Base-by-base conservation (phyloP, 192 early-diverging fungal genomes). In the Coemansia sp. region DNA sequence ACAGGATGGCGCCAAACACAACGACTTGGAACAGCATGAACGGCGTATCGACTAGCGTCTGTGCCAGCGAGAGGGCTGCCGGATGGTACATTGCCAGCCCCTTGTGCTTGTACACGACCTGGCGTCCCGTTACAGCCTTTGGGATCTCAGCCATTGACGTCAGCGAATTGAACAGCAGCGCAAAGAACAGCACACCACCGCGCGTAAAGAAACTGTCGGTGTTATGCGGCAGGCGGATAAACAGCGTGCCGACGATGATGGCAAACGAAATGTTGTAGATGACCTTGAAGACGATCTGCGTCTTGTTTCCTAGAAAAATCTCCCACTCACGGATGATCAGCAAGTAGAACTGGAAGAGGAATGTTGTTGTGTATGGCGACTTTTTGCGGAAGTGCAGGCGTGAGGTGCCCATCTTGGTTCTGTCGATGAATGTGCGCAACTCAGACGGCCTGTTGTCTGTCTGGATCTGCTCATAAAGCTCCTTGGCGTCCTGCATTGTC, bases 31-130 rank as follows among this genome's bases (percentile, higher is more conserved):
- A 51, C 30, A 87, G 45, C 29, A 83, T 68, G 39, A 87, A 88
- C 42, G 89, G 89, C 28, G 59, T 52, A 7, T 68, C 72, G 12
- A 72, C 65, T 0, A 67, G 15, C 1, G 66, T 64, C 39, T 73
- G 62, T 13, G 67, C 78, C 31, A 71, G 33, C 13, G 75, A 69
- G 7, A 72, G 58, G 0, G 73, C 74, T 0, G 69, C 70, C 3
- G 77, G 77, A 30, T 73, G 70, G 34, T 75, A 69, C 57, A 92
- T 66, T 21, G 87, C 87, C 68, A 87, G 87, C 2, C 82, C 84
- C 48, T 88, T 89, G 74, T 94, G 92, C 64, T 94, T 94, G 73
- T 90, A 86, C 20, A 90, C 68, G 28, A 92, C 84, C n/a, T 86
- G 80, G 26, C 93, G 88, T 40, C 89, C 89, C 23, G 84, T 77